Evolutionary conservation across 1,284 basidiomycete genomes (phyloP), one percentile per base, ranked within the genome.

Genomic region (Ganoderma sinense): DNA sequence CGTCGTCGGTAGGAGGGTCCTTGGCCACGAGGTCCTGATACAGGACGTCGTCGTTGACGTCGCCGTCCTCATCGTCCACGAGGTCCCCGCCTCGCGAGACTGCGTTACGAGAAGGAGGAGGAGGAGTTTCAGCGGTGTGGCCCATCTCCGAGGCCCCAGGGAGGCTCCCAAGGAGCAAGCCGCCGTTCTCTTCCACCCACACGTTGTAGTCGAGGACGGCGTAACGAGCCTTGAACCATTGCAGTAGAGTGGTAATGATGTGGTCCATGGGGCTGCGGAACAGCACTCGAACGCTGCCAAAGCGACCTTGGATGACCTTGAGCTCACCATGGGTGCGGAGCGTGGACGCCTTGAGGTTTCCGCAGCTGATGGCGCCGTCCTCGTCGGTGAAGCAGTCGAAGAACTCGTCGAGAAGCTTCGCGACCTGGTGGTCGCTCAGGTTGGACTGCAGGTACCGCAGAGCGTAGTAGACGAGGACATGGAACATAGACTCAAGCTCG

Each of bases 201-300:
- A 45, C 43, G 3, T 56, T 16, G 16, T 36, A 11, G n/a, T n/a
- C 51, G 26, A 26, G 10, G 7, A 48, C 61, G 7, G 18, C 29
- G 43, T 62, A 62, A 10, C 43, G 61, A 6, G 39, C 43, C 11
- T 33, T 62, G 43, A 62, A 62, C 29, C 61, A 62, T 4, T 18
- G 10, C 13, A 62, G n/a, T 6, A 62, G 29, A 3, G 11, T 20
- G 18, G 14, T 4, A 18, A 62, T 33, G 18, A 62, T 8, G 18
- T 7, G 16, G 31, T 62, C 33, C 18, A 62, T 18, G 6, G 61
- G 61, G 1, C 33, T 43, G 2, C 16, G 13, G 16, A 58, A 33
- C 8, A 31, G 36, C n/a, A 11, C 45, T 2, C 45, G 45, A 16
- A 48, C n/a, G n/a, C n/a, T 23, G 7, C 45, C 45, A 8, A 10